Evolutionary conservation across 1,284 basidiomycete genomes (phyloP), one percentile per base, ranked within the genome.

Genomic region (Dichomitus squalens): DNA sequence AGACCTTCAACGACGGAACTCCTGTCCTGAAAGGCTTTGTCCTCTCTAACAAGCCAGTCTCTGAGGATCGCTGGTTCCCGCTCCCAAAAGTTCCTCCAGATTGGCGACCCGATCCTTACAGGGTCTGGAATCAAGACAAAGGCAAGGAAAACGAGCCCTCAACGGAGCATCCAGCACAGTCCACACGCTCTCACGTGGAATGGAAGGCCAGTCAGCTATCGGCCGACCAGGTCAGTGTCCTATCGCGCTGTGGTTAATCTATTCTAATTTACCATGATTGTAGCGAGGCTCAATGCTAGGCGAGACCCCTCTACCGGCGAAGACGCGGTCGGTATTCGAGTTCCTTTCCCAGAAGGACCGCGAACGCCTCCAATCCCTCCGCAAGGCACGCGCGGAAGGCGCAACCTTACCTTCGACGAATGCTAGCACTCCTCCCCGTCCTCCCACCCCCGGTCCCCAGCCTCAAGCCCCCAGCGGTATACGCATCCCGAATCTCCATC

Each of bases 331-430:
- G 0, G 85, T 99, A 3, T 96, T 96, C 68, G 95, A 98, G 48
- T 98, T 90, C 72, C 87, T 98, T 69, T 95, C 95, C 0, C 85
- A 90, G 61, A 96, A 95, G 70, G 93, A 96, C 65, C 83, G 85
- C 51, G 94, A 96, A 58, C 87, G 95, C 2, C 80, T 98, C 3
- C 86, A 91, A 58, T 81, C 82, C 9, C 80, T 90, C 25, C 76
- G 86, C 12, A 72, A 78, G 27, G 63, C 59, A 33, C 63, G 71
- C 11, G 63, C 65, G n/a, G 63, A 65, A 7, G 54, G 48, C 12
- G 25, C 34, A 16, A 7, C 46, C 9, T 21, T 31, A 14, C 67
- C 66, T 21, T 53, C 72, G 36, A 12, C 60, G 39, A 48, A 65
- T 34, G 49, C 61, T 49, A 60, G 70, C 53, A 53, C 63, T 29